Evolutionary conservation across 2,329 filamentous ascomycete species (phyloP).

Genomic region (Cryphonectria nitschkei): DNA sequence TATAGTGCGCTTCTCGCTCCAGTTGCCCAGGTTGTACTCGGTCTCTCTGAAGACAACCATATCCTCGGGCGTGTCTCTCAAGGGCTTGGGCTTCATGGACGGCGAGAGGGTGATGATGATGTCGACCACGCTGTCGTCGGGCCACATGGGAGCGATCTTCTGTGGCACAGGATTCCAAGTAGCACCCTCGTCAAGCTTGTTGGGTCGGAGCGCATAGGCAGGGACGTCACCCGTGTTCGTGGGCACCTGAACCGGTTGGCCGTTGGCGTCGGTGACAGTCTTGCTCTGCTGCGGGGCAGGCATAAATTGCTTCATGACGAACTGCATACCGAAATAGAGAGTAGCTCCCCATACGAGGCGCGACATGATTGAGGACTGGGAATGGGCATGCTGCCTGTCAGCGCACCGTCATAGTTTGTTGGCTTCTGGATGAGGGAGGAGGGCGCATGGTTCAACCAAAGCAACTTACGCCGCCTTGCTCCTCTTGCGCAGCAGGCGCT

Average conservation of each 20-base stretch:
- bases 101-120: conserved; percentile 84
- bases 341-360: conserved; percentile 57
- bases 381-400: neutral
- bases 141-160: conserved; percentile 85
- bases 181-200: conserved; percentile 62
- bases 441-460: neutral
- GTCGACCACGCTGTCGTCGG: conserved; percentile 76
- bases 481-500: conserved; percentile 27
- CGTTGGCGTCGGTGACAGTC: conserved; percentile 54
- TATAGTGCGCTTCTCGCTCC: conserved; percentile 75
- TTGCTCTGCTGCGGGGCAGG: conserved; percentile 52
- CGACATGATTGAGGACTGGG: conserved; percentile 43
- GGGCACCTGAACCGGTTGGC: conserved; percentile 57
- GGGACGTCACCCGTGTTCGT: conserved; percentile 62
- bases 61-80: conserved; percentile 67
- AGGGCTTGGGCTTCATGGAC: conserved; percentile 68
- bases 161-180: conserved; percentile 68
- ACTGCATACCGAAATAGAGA: conserved; percentile 63
- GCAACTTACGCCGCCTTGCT: conserved; percentile 28
- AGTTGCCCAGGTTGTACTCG: conserved; percentile 78
- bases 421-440: conserved; percentile 28
- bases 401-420: conserved; percentile 36
- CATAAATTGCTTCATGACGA: conserved; percentile 57
- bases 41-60: conserved; percentile 79
- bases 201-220: conserved; percentile 67